These are phyloP conservation scores for Solidago caesia DNA, from an alignment of 129 eudicot genomes.

Conservation along the genomic window DNA sequence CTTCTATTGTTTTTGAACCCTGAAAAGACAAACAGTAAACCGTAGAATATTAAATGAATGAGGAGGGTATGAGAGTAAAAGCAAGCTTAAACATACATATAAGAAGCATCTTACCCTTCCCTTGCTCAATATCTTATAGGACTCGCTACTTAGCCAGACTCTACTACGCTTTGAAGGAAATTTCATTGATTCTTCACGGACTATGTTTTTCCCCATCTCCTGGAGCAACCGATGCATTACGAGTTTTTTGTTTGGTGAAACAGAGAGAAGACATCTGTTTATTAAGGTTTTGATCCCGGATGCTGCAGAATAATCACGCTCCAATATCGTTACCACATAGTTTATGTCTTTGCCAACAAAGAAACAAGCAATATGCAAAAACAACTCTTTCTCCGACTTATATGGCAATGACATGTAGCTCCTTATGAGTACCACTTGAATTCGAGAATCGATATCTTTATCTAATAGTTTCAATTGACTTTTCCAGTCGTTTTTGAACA, in stretches of 20 bases:
- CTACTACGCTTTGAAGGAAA: neutral
- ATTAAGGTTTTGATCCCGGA: no score
- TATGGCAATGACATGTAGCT: slow-evolving; percentile 4
- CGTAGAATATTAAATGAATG: neutral
- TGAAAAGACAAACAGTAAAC: neutral
- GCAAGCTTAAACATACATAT: neutral
- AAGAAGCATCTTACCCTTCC: slow-evolving; percentile 3
- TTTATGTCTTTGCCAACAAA: slow-evolving; percentile 29
- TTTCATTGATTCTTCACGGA: no score
- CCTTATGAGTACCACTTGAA: neutral
- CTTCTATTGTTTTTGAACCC: slow-evolving; percentile 34
- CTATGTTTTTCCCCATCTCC: no score
- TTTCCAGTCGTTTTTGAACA: neutral
- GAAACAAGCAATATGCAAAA: slow-evolving; percentile 44
- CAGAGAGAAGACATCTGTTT: no score
- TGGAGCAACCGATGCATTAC: no score
- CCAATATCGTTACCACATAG: no score
- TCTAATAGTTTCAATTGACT: neutral
- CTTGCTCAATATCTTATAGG: slow-evolving; percentile 1
- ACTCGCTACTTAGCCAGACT: slow-evolving; percentile 7
- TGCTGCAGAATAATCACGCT: no score
- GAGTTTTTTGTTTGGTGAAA: no score
- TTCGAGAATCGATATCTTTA: neutral
- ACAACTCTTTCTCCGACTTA: slow-evolving; percentile 20
- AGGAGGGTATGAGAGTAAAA: neutral